Evolutionary conservation across 495 filamentous ascomycete genomes (phyloP).

Genomic region (Viridothelium virens): DNA sequence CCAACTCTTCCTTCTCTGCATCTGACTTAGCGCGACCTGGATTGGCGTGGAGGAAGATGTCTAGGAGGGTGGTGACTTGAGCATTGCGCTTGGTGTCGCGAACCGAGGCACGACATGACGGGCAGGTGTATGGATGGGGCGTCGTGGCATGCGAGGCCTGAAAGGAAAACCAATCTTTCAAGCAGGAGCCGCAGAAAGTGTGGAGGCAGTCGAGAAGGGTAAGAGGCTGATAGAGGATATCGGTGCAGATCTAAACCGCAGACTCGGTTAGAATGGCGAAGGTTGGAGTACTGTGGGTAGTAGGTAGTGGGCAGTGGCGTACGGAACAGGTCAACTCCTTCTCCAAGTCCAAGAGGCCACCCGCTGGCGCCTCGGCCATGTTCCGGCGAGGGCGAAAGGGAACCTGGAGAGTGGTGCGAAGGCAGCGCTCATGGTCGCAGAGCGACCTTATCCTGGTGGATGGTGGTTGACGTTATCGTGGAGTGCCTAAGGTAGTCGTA

Average conservation of each 20-base stretch:
- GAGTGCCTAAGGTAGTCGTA: too few relatives aligned
- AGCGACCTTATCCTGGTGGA: not conserved
- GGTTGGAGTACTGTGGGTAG: conserved; percentile 13
- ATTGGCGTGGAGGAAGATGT: conserved; percentile 68
- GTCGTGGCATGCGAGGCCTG: conserved; percentile 51
- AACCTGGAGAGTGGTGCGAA: not conserved
- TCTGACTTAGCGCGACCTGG: conserved; percentile 58
- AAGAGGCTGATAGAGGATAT: conserved; percentile 89
- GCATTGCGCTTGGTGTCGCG: conserved; percentile 78
- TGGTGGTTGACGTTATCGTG: not conserved
- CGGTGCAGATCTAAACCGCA: conserved; percentile 74
- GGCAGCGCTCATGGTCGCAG: not conserved
- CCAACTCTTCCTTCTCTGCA: conserved; percentile 64
- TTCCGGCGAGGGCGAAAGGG: not conserved
- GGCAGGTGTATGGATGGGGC: conserved; percentile 68
- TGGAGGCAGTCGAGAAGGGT: conserved; percentile 96
- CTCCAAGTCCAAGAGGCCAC: conserved; percentile 56
- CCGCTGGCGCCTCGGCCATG: conserved; percentile 33
- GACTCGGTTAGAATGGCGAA: conserved; percentile 23
- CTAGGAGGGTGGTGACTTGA: conserved; percentile 70
- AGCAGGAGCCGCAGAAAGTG: conserved; percentile 89
- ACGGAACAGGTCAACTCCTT: conserved; percentile 90
- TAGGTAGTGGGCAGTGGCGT: conserved; percentile 30
- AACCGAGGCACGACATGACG: conserved; percentile 80
- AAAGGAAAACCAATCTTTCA: conserved; percentile 84